Evolutionary conservation across 108 stramenopile species (phyloP).

Genomic region (Schizochytrium sp.): DNA sequence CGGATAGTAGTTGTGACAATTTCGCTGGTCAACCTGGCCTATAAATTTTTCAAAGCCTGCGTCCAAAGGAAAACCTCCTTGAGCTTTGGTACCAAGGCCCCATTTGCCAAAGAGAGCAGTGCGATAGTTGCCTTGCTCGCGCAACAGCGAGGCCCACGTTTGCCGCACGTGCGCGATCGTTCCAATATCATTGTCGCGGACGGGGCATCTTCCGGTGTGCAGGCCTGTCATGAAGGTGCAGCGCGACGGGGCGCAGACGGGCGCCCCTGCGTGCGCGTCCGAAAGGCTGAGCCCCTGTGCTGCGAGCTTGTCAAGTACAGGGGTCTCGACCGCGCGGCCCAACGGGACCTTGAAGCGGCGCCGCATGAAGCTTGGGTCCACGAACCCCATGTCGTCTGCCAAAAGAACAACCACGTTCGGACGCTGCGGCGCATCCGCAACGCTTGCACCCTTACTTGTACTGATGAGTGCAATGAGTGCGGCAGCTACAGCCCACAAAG

Average conservation of each 20-base stretch:
- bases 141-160: background rate
- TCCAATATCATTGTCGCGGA: background rate
- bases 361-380: background rate
- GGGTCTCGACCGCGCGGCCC: background rate
- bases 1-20: conserved; percentile 7
- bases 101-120: background rate
- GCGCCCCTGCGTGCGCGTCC: background rate
- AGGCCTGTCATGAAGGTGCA: background rate
- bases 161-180: background rate
- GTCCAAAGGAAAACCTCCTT: background rate
- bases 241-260: conserved; percentile 9
- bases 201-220: background rate
- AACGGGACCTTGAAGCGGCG: background rate
- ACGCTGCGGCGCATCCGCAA: no score
- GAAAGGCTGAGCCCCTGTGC: background rate
- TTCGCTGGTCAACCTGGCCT: background rate
- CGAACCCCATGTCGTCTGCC: background rate
- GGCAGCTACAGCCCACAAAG: no score
- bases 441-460: no score
- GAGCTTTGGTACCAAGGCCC: background rate
- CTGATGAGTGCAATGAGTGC: no score
- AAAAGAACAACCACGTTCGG: no score
- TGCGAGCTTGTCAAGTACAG: background rate
- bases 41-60: background rate
- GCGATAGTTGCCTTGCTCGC: background rate